These are phyloP conservation scores for Tylopilus rubrobrunneus DNA, from an alignment of 768 basidiomycete genomes.

Conservation along the genomic window DNA sequence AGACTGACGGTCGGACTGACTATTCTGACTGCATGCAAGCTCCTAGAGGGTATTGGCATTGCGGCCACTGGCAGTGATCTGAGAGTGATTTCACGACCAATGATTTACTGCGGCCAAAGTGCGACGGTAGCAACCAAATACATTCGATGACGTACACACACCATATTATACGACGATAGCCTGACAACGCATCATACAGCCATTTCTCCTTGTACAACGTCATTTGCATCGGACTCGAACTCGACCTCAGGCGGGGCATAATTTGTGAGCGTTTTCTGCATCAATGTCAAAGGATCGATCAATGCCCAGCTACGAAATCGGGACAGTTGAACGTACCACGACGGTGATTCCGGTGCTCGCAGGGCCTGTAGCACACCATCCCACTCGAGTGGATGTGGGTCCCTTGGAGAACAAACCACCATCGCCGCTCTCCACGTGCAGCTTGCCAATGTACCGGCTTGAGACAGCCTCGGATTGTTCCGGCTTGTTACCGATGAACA, in stretches of 20 bases:
- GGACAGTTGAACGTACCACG: neutral
- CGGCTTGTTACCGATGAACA: constrained; percentile 1
- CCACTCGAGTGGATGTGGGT: neutral
- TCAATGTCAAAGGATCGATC: neutral
- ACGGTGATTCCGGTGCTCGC: neutral
- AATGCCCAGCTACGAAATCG: neutral
- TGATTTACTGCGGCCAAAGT: neutral
- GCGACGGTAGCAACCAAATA: neutral
- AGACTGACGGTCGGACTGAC: neutral
- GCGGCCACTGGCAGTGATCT: too few relatives aligned
- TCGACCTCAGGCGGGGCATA: neutral
- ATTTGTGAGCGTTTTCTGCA: neutral
- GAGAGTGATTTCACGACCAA: too few relatives aligned
- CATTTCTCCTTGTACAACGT: neutral
- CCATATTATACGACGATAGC: neutral
- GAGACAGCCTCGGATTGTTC: neutral
- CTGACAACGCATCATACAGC: neutral
- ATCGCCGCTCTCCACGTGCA: neutral
- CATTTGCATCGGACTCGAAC: neutral
- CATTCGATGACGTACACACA: neutral
- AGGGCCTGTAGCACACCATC: constrained; percentile 1
- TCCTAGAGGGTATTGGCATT: too few relatives aligned
- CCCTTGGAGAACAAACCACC: neutral
- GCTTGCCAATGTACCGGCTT: neutral
- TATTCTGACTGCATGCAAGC: too few relatives aligned